These are phyloP conservation scores for Pyrrhoderma noxium DNA, from an alignment of 1,284 basidiomycete species.

Conservation along the genomic window DNA sequence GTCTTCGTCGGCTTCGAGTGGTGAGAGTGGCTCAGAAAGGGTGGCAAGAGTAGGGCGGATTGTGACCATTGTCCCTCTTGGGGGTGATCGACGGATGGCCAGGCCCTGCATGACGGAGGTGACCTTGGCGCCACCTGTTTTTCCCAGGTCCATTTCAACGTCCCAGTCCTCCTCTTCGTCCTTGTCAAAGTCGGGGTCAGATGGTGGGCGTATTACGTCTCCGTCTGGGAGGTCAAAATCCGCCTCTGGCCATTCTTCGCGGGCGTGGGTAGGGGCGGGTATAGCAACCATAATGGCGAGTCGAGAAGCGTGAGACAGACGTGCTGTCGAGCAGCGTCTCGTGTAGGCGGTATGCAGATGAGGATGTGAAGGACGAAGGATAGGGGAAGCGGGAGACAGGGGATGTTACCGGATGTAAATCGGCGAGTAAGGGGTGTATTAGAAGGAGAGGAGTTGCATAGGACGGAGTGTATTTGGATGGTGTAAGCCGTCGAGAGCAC, in stretches of 20 bases:
- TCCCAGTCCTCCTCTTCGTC: conserved; percentile 70
- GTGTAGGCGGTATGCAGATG: conserved; percentile 3
- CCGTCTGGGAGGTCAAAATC: conserved; percentile 78
- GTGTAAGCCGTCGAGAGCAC: too few relatives aligned
- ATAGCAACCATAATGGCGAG: conserved; percentile 44
- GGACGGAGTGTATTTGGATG: not conserved
- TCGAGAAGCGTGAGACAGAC: conserved; percentile 15
- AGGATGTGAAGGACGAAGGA: not conserved
- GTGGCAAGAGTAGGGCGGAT: conserved; percentile 54
- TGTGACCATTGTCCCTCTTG: conserved; percentile 45
- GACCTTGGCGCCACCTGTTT: conserved; percentile 47
- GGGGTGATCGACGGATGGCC: conserved; percentile 25
- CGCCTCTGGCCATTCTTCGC: conserved; percentile 76
- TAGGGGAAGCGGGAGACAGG: conserved; percentile 5
- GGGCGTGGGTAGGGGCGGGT: conserved; percentile 48
- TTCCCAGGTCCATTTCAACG: conserved; percentile 58
- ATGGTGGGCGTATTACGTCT: conserved; percentile 48
- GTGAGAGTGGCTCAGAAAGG: conserved; percentile 22
- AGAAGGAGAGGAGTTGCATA: conserved; percentile 2
- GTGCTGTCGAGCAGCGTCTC: not conserved
- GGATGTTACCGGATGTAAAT: conserved; percentile 6
- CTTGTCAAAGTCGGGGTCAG: conserved; percentile 49
- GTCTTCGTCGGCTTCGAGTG: conserved; percentile 58
- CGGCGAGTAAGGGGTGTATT: not conserved
- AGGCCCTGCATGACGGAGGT: conserved; percentile 33